Conservation (phyloP, 225 moss, liverwort and hornwort species). For the Sphagnum tenellum region DNA sequence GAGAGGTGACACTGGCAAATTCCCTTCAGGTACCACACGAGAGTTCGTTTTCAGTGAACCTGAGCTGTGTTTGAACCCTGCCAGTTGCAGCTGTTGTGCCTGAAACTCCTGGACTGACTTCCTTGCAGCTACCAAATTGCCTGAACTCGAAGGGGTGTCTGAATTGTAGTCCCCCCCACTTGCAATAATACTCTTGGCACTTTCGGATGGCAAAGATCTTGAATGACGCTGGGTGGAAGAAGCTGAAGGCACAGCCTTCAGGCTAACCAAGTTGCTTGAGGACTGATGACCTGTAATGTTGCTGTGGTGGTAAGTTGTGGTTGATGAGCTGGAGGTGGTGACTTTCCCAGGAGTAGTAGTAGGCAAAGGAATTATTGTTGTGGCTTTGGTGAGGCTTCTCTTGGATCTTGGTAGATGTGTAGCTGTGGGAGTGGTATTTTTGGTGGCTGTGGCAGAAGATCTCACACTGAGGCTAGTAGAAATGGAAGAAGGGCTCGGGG, state of each 20-base stretch:
- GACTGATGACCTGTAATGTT: slow-evolving; percentile 5
- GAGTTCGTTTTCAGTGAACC: slow-evolving; percentile 23
- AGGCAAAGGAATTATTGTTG: slow-evolving; percentile 6
- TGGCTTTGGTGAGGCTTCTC: background rate
- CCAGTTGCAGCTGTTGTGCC: slow-evolving; percentile 6
- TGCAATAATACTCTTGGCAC: slow-evolving; percentile 15
- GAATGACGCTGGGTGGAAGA: slow-evolving; percentile 6
- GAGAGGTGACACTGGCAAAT: slow-evolving; percentile 27
- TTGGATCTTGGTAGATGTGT: no score
- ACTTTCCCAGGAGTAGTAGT: slow-evolving; percentile 3
- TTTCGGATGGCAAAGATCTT: slow-evolving; percentile 13
- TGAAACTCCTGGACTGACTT: slow-evolving; percentile 18
- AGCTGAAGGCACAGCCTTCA: slow-evolving; percentile 10
- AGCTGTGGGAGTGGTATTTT: slow-evolving; percentile 6
- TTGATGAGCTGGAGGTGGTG: background rate
- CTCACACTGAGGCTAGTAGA: no score
- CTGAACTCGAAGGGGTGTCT: slow-evolving; percentile 10
- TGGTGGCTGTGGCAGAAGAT: slow-evolving; percentile 7
- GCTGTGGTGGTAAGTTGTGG: slow-evolving; percentile 9
- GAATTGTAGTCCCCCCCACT: slow-evolving; percentile 14
- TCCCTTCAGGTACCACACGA: slow-evolving; percentile 20
- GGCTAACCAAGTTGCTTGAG: slow-evolving; percentile 20
- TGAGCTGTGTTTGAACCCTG: slow-evolving; percentile 31
- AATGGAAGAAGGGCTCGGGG: no score
- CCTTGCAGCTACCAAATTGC: slow-evolving; percentile 8